Percentiles rank a stretch among this genome's conserved stretches.
Evolutionary conservation across 139 green algal species (phyloP).

Genomic region (Micromonas pusilla): DNA sequence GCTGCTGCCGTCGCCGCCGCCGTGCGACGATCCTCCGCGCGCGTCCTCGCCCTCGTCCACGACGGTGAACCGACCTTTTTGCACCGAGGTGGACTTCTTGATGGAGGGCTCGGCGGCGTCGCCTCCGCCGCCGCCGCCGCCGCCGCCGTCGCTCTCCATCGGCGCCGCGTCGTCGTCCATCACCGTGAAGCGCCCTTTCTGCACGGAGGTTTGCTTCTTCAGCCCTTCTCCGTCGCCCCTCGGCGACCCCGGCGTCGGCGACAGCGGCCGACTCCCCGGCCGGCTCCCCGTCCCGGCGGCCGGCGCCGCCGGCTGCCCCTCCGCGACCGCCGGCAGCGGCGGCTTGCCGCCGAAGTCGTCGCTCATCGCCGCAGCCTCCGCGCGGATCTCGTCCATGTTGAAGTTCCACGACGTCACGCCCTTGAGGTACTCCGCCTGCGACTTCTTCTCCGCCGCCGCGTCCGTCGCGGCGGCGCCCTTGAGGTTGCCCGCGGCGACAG

Average conservation of each 20-base stretch:
- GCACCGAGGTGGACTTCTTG: not conserved
- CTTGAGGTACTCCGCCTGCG: constrained; percentile 34
- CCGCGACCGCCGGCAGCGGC: no score
- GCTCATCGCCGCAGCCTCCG: constrained; percentile 50
- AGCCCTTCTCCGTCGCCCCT: not conserved
- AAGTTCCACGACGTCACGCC: constrained; percentile 91
- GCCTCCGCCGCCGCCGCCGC: not conserved
- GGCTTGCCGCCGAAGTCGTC: no score
- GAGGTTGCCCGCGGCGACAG: not conserved
- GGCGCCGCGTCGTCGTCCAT: constrained; percentile 56
- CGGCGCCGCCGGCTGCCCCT: no score
- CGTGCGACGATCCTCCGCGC: not conserved
- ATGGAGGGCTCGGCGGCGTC: no score
- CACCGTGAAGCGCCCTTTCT: constrained; percentile 74
- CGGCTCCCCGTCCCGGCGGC: not conserved
- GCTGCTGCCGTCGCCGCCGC: not conserved
- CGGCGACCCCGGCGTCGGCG: not conserved
- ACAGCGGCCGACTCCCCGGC: not conserved
- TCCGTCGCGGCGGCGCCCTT: constrained; percentile 4
- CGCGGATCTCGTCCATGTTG: constrained; percentile 78
- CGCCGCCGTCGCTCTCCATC: not conserved
- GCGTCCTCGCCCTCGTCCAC: not conserved
- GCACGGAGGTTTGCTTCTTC: constrained; percentile 33
- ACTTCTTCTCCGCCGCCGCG: constrained; percentile 22
- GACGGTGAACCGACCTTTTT: constrained; percentile 28